Base-by-base conservation (phyloP, 2,329 filamentous ascomycete genomes). In the Nigrospora sphaerica region DNA sequence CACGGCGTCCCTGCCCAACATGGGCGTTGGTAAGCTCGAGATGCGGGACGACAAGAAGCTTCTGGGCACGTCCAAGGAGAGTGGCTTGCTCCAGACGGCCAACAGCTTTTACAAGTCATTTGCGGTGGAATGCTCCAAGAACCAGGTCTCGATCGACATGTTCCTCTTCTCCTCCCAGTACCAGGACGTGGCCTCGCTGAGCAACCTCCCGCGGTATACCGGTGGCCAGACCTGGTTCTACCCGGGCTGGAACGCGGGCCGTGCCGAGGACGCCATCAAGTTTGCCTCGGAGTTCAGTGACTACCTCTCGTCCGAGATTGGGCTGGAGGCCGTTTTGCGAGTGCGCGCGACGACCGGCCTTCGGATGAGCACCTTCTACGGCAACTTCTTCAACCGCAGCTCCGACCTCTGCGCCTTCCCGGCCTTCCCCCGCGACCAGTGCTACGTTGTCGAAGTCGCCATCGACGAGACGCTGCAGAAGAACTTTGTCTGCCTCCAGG, bases 51-150 rank as follows among this genome's bases (percentile, higher is more conserved):
- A 98, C 67, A 96, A 96, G 75, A 96, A 95, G 69, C 70, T 95
- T 14, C 74, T 98, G 19, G 93, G 93, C 33, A 98, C 93, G 1
- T 90, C 85, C 54, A 96, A 96, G 67, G 93, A 98, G 65, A 89
- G 81, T 54, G 75, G 78, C 51, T 77, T 98, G 32, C 73, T 98
- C 44, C 92, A 97, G 65, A 96, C 93, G 0, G 87, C 82, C 36
- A 96, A 90, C 71, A 90, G 88, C 61, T 98, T 97, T 69, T 98
- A 97, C 78, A 98, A 98, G 76, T 95, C 88, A 59, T 98, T 98
- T 60, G 93, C 93, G 0, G 93, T 98, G 3, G 93, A 98, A 64
- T 98, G 93, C 68, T 96, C 91, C 34, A 98, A 98, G 74, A 95
- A 95, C 56, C 93, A 98, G 67, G 93, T 98, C 28, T 97, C 91